Conservation (phyloP, 2,329 filamentous ascomycete species). For the Colletotrichum salicis region DNA sequence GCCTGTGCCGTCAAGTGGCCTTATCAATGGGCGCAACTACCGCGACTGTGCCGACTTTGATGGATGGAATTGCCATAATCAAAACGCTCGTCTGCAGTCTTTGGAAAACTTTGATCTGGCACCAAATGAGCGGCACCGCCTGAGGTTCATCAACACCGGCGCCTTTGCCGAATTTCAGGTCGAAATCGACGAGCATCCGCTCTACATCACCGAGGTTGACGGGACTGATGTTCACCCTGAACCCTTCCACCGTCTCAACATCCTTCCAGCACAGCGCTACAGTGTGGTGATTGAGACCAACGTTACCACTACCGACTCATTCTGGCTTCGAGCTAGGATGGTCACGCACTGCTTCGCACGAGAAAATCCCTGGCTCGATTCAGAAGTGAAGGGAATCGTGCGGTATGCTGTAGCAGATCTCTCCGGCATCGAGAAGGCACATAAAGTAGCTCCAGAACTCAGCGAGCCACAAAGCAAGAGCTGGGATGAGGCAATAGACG, state of each 20-base stretch:
- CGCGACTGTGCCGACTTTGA: constrained; percentile 47
- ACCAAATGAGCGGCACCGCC: constrained; percentile 68
- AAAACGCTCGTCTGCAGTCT: constrained; percentile 18
- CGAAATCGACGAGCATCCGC: constrained; percentile 73
- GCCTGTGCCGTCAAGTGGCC: constrained; percentile 71
- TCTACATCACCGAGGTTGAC: constrained; percentile 76
- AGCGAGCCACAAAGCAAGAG: constrained; percentile 53
- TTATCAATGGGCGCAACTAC: constrained; percentile 68
- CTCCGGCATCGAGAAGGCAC: not conserved
- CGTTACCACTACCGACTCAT: constrained; percentile 62
- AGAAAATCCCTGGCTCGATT: constrained; percentile 43
- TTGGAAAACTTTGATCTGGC: constrained; percentile 53
- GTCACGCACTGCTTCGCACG: constrained; percentile 51
- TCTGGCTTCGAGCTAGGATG: constrained; percentile 70
- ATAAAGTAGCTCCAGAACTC: not conserved
- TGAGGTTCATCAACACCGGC: constrained; percentile 76
- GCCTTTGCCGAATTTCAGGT: constrained; percentile 79
- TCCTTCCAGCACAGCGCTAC: constrained; percentile 78
- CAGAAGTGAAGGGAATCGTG: constrained; percentile 45
- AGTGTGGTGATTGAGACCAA: constrained; percentile 73
- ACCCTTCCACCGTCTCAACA: constrained; percentile 68
- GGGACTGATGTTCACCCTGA: constrained; percentile 72
- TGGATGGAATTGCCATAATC: constrained; percentile 57
- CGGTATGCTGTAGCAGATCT: constrained; percentile 39
- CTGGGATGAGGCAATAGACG: constrained; percentile 59